These are phyloP conservation scores for Chrysoporthe puriensis DNA, from an alignment of 2,329 filamentous ascomycete genomes.

Conservation along the genomic window DNA sequence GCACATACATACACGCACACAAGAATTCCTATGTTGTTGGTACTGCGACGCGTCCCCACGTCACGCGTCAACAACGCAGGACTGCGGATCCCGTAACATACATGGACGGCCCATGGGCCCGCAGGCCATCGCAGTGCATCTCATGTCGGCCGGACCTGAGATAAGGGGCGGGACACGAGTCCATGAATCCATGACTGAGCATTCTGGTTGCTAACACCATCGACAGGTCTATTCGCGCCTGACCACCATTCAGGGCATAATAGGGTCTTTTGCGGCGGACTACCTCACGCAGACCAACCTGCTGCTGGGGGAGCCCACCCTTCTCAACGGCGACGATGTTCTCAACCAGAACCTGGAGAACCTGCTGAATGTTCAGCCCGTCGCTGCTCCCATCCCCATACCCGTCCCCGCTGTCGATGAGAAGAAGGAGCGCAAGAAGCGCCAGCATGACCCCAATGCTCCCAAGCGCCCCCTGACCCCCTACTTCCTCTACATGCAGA, in stretches of 20 bases:
- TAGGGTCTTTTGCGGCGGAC: conserved; percentile 78
- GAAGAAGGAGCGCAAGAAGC: conserved; percentile 90
- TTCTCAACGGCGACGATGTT: conserved; percentile 48
- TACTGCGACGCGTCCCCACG: not conserved
- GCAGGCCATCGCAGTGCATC: not conserved
- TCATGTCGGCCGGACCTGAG: not conserved
- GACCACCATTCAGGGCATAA: conserved; percentile 75
- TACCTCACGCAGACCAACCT: conserved; percentile 90
- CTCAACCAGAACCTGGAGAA: conserved; percentile 52
- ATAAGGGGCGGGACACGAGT: not conserved
- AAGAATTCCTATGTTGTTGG: not conserved
- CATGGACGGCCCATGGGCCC: not conserved
- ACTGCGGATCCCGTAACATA: not conserved
- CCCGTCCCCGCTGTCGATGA: conserved; percentile 58
- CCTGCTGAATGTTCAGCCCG: conserved; percentile 50
- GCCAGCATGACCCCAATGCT: conserved; percentile 85
- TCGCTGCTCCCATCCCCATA: conserved; percentile 44
- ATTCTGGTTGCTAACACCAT: conserved; percentile 12
- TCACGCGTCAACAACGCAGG: not conserved
- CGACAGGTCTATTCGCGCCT: conserved; percentile 76
- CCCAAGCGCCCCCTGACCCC: conserved; percentile 93
- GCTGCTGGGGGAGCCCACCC: conserved; percentile 68
- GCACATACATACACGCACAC: no score
- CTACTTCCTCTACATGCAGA: conserved; percentile 94
- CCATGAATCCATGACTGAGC: not conserved